A percentile compares a stretch with the other conserved stretches of the same genome.
phyloP scores from a whole-genome alignment of 805 yeast species.

The Ogataea naganishii region DNA sequence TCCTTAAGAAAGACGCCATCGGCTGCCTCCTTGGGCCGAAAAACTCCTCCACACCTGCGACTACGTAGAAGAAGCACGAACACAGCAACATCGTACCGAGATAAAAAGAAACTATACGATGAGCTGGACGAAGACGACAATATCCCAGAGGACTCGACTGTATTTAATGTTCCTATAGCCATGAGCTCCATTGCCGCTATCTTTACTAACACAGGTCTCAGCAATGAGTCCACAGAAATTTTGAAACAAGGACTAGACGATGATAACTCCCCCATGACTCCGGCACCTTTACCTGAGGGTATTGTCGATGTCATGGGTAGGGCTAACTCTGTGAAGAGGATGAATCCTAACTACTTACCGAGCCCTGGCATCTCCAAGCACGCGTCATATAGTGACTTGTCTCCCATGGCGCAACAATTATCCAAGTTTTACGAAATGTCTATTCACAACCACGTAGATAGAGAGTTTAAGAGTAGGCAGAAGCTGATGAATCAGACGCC shows the following conservation, averaged over 20 bases:
- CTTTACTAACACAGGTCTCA: conserved; percentile 11
- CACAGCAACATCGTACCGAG: too few species aligned
- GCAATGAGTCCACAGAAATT: conserved; percentile 11
- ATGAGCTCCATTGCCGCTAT: conserved; percentile 22
- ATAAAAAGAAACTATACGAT: conserved; percentile 21
- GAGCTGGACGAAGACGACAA: conserved; percentile 26
- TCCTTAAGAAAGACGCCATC: too few species aligned
- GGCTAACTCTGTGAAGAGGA: too few species aligned
- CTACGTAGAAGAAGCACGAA: too few species aligned
- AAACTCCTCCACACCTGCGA: too few species aligned
- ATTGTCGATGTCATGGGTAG: too few species aligned
- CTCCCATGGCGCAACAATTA: conserved; percentile 29
- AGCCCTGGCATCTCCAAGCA: conserved; percentile 18
- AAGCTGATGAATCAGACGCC: conserved; percentile 28
- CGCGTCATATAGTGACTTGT: conserved; percentile 17
- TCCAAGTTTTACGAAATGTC: conserved; percentile 33
- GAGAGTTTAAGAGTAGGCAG: conserved; percentile 28
- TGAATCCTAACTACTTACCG: conserved; percentile 5
- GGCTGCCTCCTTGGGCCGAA: too few species aligned
- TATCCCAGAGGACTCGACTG: conserved; percentile 28
- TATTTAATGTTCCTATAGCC: conserved; percentile 49
- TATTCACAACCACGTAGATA: conserved; percentile 24
- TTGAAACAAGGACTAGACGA: conserved; percentile 17
- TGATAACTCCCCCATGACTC: conserved; percentile 25
- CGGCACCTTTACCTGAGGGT: conserved; percentile 41